Percentiles rank a stretch among this genome's conserved stretches.
Conservation (phyloP, 495 filamentous ascomycete genomes). For the Lasiosphaeria hispida region DNA sequence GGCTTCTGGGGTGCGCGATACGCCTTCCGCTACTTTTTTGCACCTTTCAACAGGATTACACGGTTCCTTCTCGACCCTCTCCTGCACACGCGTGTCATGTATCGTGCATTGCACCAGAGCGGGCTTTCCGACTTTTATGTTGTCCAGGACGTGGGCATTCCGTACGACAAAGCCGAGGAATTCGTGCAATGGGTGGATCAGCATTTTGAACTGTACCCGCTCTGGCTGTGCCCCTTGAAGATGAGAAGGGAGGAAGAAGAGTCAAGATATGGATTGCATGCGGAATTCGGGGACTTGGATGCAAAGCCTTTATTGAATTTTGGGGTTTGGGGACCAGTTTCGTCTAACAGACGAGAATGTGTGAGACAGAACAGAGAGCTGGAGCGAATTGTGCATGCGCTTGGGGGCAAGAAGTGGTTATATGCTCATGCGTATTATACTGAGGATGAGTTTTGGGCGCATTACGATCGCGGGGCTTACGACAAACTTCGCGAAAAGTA, state of each 20-base stretch:
- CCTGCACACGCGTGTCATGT: conserved; percentile 58
- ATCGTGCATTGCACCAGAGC: conserved; percentile 52
- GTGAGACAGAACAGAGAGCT: conserved; percentile 55
- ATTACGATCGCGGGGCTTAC: conserved; percentile 48
- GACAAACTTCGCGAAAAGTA: conserved; percentile 48
- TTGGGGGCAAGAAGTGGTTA: conserved; percentile 57
- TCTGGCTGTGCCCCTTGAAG: conserved; percentile 57
- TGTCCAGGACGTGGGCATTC: conserved; percentile 55
- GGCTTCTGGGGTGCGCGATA: conserved; percentile 57
- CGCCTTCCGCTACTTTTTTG: conserved; percentile 51
- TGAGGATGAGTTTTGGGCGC: conserved; percentile 53
- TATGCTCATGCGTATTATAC: conserved; percentile 56
- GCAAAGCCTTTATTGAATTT: conserved; percentile 41
- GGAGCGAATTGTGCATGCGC: conserved; percentile 55
- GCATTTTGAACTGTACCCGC: conserved; percentile 46
- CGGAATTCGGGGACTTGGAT: conserved; percentile 32
- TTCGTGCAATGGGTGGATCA: conserved; percentile 44
- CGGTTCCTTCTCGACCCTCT: conserved; percentile 51
- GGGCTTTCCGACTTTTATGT: conserved; percentile 46
- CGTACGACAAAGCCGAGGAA: conserved; percentile 35
- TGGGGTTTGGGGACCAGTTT: conserved; percentile 46
- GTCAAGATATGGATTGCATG: conserved; percentile 34
- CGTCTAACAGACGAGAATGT: conserved; percentile 28
- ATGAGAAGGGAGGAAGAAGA: conserved; percentile 20
- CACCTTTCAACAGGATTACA: conserved; percentile 53